These are phyloP conservation scores for Asterophora parasitica DNA, from an alignment of 768 basidiomycete species.

Conservation along the genomic window DNA sequence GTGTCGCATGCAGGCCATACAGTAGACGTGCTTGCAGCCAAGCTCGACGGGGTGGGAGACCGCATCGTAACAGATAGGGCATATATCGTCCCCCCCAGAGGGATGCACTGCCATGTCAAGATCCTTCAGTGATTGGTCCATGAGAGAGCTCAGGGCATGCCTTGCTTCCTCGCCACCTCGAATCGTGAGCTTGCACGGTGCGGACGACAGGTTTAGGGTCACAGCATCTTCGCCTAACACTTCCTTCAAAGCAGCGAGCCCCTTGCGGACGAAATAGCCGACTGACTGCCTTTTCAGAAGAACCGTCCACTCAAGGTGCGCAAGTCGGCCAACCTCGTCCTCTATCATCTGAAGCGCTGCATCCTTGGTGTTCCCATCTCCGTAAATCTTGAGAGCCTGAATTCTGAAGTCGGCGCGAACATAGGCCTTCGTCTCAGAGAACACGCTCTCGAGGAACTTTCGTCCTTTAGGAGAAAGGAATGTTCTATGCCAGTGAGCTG, in stretches of 20 bases:
- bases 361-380: slow-evolving; percentile 33
- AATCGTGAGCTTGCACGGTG: slow-evolving; percentile 39
- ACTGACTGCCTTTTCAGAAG: slow-evolving; percentile 34
- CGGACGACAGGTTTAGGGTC: slow-evolving; percentile 34
- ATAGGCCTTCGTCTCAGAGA: slow-evolving; percentile 33
- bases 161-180: slow-evolving; percentile 55
- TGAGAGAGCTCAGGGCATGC: slow-evolving; percentile 39
- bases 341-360: slow-evolving; percentile 40
- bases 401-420: slow-evolving; percentile 43
- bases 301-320: slow-evolving; percentile 37
- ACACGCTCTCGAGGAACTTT: slow-evolving; percentile 31
- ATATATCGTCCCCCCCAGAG: slow-evolving; percentile 20
- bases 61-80: slow-evolving; percentile 53
- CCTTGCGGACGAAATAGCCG: slow-evolving; percentile 47
- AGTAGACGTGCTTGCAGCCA: slow-evolving; percentile 47
- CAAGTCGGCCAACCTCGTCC: slow-evolving; percentile 43
- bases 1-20: slow-evolving; percentile 43
- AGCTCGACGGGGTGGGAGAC: slow-evolving; percentile 37
- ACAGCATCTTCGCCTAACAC: slow-evolving; percentile 52
- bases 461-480: slow-evolving; percentile 27
- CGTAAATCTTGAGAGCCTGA: slow-evolving; percentile 42
- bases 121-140: slow-evolving; percentile 35
- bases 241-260: slow-evolving; percentile 46
- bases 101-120: not conserved
- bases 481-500: slow-evolving; percentile 45